These are phyloP conservation scores for Papilionanthe hybrid DNA, from an alignment of 116 monocot genomes.

Conservation along the genomic window DNA sequence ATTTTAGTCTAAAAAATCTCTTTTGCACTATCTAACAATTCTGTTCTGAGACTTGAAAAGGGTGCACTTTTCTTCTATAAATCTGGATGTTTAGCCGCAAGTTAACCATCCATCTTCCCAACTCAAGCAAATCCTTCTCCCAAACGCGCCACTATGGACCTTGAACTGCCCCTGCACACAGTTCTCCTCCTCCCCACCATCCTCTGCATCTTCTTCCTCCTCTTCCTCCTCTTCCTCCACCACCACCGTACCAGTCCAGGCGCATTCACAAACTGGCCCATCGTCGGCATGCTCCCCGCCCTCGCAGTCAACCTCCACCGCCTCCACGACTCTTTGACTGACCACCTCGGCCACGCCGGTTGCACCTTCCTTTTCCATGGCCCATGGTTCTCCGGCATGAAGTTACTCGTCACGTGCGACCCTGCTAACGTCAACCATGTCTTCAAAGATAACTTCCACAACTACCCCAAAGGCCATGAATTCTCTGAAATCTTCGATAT, in stretches of 20 bases:
- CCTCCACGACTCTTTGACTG: conserved; percentile 21
- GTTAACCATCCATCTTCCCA: too few relatives aligned
- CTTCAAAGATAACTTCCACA: conserved; percentile 46
- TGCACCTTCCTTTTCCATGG: conserved; percentile 36
- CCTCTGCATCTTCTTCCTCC: conserved; percentile 14
- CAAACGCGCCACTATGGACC: neutral
- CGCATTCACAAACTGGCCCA: neutral
- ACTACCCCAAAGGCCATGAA: conserved; percentile 58
- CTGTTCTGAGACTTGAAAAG: too few relatives aligned
- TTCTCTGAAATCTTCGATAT: conserved; percentile 60
- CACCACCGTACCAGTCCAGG: neutral
- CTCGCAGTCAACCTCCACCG: conserved; percentile 22
- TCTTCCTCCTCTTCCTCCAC: conserved; percentile 7
- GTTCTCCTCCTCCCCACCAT: neutral
- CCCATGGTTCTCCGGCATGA: conserved; percentile 38
- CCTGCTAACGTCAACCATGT: conserved; percentile 57
- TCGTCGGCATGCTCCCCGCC: neutral
- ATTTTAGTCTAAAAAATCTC: too few relatives aligned
- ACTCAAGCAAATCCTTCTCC: neutral
- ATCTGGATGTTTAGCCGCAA: too few relatives aligned
- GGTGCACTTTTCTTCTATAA: too few relatives aligned
- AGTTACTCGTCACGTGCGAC: conserved; percentile 39
- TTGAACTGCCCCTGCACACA: neutral
- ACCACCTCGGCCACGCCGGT: neutral
- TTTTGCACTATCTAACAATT: too few relatives aligned